phyloP scores from a whole-genome alignment of 2,329 filamentous ascomycete genomes.

The Nemania serpens region DNA sequence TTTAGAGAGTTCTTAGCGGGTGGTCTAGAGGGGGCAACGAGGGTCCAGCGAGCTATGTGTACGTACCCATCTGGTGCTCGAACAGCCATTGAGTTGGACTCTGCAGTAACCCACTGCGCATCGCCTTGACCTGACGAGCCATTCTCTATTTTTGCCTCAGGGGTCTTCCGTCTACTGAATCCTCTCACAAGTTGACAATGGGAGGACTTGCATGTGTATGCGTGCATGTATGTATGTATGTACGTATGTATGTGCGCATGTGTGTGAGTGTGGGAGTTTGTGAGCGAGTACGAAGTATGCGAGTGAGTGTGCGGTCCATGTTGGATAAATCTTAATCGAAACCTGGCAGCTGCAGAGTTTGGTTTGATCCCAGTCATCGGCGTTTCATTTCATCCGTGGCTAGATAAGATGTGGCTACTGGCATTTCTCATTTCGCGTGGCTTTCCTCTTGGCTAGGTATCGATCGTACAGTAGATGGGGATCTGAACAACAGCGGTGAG shows the following conservation, averaged over 20 bases:
- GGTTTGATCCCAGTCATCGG: constrained; percentile 8
- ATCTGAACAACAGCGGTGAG: constrained; percentile 19
- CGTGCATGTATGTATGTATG: constrained; percentile 4
- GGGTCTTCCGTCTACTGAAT: background rate
- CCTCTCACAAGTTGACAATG: background rate
- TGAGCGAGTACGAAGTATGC: too few species aligned
- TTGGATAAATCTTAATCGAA: background rate
- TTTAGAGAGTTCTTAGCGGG: constrained; percentile 42
- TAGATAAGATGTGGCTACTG: constrained; percentile 16
- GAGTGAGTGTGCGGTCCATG: too few species aligned
- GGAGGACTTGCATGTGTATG: constrained; percentile 1
- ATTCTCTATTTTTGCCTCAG: background rate
- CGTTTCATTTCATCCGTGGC: constrained; percentile 24
- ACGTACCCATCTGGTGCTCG: constrained; percentile 27
- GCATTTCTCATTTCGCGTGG: constrained; percentile 10
- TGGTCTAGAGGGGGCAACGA: background rate
- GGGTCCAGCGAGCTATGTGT: background rate
- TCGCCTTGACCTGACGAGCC: constrained; percentile 14
- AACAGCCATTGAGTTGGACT: constrained; percentile 24
- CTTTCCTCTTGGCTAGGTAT: constrained; percentile 11
- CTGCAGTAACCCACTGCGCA: constrained; percentile 13
- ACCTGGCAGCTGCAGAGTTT: constrained; percentile 10
- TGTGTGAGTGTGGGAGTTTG: too few species aligned
- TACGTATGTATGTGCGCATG: too few species aligned
- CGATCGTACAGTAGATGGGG: too few species aligned